Evolutionary conservation across 139 green algal species (phyloP).

Genomic region (Coccomyxa sp.): DNA sequence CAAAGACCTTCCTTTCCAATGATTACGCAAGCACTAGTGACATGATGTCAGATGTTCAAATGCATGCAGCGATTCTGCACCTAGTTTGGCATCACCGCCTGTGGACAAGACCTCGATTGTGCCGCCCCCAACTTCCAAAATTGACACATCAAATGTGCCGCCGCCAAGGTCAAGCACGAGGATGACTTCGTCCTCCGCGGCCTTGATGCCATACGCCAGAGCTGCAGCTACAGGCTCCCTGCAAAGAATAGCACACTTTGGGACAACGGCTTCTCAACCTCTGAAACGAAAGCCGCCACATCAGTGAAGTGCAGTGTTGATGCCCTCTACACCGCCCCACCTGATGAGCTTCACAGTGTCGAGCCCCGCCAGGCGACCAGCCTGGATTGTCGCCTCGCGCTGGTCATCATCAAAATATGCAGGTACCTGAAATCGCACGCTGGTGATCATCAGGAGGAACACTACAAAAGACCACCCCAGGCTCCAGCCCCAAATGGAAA

Average conservation of each 20-base stretch:
- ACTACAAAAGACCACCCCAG: too few species aligned
- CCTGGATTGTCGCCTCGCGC: slow-evolving; percentile 67
- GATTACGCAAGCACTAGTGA: neutral
- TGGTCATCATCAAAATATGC: slow-evolving; percentile 83
- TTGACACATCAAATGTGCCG: slow-evolving; percentile 81
- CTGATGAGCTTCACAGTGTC: slow-evolving; percentile 71
- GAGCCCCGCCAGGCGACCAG: slow-evolving; percentile 74
- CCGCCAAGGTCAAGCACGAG: slow-evolving; percentile 90
- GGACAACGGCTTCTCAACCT: too few species aligned
- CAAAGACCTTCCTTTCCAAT: neutral
- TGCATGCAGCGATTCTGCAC: neutral
- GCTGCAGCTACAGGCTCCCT: slow-evolving; percentile 83
- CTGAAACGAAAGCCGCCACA: too few species aligned
- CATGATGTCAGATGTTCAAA: neutral
- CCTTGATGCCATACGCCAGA: slow-evolving; percentile 81
- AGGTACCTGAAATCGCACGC: slow-evolving; percentile 44
- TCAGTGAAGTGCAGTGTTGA: neutral
- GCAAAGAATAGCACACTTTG: neutral
- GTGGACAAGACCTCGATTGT: slow-evolving; percentile 84
- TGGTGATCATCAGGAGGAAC: neutral
- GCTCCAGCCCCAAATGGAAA: neutral
- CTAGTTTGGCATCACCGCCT: slow-evolving; percentile 76
- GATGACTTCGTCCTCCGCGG: slow-evolving; percentile 72
- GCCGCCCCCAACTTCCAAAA: slow-evolving; percentile 82
- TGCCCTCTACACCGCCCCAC: neutral